Conservation (phyloP, 768 basidiomycete genomes). For the Lactarius quietus region DNA sequence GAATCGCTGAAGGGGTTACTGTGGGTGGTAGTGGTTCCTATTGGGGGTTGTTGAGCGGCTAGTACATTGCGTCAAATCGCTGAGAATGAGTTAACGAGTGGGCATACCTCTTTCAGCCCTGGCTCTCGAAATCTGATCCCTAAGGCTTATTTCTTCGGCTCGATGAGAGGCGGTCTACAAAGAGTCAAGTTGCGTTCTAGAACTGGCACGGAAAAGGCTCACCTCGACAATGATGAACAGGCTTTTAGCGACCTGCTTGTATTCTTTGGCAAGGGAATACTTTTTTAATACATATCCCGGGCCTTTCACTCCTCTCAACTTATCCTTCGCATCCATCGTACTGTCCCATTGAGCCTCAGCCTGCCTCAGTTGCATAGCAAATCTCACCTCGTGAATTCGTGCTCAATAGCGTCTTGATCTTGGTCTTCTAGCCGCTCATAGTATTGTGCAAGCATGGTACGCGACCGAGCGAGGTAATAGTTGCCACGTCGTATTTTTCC, state of each 20-base stretch:
- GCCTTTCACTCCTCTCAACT: background rate
- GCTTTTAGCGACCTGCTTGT: background rate
- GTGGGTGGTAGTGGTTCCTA: background rate
- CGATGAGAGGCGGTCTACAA: slow-evolving; percentile 1
- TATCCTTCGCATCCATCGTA: rapidly evolving
- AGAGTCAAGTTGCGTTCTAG: background rate
- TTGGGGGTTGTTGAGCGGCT: background rate
- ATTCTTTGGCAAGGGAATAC: background rate
- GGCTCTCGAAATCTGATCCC: background rate
- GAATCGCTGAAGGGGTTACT: slow-evolving; percentile 3
- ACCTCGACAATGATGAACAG: background rate
- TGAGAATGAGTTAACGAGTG: background rate
- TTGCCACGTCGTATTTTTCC: background rate
- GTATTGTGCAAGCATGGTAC: background rate
- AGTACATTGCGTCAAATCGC: background rate
- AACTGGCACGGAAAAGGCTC: rapidly evolving
- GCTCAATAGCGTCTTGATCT: too few relatives aligned
- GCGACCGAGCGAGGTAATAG: background rate
- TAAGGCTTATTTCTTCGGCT: background rate
- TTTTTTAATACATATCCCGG: background rate
- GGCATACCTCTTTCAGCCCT: background rate
- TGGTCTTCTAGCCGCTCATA: rapidly evolving
- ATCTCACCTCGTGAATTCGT: too few relatives aligned
- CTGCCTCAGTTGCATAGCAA: background rate
- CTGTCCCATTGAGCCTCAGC: background rate